Evolutionary conservation across 192 early-diverging fungal species (phyloP).

Genomic region (Paraglomus brasilianum): DNA sequence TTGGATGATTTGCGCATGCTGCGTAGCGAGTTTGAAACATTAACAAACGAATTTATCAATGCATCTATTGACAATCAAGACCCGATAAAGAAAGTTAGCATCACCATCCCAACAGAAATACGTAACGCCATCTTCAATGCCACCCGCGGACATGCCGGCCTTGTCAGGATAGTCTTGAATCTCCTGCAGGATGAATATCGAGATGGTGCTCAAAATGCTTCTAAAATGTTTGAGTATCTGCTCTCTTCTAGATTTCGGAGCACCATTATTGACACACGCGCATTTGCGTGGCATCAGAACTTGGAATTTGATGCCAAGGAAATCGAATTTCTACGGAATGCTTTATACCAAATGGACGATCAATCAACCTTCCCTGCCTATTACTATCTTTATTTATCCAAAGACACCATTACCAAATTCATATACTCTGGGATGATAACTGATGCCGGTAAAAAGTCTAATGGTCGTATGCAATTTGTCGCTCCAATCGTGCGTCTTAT

Average conservation of each 20-base stretch:
- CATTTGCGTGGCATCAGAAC: neutral
- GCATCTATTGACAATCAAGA: too few species aligned
- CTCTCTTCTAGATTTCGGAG: neutral
- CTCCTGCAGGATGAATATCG: neutral
- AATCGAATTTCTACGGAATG: conserved; percentile 4
- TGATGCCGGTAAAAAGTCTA: too few species aligned
- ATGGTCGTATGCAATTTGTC: conserved; percentile 11
- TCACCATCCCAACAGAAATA: conserved; percentile 1
- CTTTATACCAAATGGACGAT: too few species aligned
- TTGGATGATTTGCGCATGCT: too few species aligned
- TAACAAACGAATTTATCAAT: too few species aligned
- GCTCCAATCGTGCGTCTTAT: neutral
- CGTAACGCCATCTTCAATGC: neutral
- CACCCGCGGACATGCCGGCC: conserved; percentile 16
- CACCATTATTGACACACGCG: neutral
- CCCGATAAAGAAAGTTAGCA: neutral
- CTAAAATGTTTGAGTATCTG: conserved; percentile 1
- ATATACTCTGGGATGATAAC: too few species aligned
- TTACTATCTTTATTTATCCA: neutral
- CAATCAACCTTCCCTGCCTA: neutral
- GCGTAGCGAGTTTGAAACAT: too few species aligned
- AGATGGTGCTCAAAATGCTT: neutral
- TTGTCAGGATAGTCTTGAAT: conserved; percentile 19
- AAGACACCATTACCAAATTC: too few species aligned
- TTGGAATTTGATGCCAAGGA: neutral